Percentiles rank a stretch among this genome's conserved stretches.
Evolutionary conservation across 1,139 yeast genomes (phyloP).

Genomic region (Sugiyamaella pinicola): DNA sequence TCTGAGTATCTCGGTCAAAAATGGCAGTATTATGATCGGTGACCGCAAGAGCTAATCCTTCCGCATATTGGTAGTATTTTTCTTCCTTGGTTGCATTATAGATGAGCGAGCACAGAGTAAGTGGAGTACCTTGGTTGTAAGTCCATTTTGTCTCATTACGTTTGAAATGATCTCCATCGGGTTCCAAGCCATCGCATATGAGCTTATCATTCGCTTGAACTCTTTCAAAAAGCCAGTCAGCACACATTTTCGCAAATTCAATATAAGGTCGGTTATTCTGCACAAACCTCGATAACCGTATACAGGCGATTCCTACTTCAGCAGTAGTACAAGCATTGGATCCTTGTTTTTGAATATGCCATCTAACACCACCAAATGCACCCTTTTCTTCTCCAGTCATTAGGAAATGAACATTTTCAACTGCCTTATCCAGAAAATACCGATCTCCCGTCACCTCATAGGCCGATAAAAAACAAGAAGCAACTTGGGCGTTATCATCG

Average conservation of each 20-base stretch:
- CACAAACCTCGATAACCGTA: slow-evolving; percentile 58
- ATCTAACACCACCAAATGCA: slow-evolving; percentile 53
- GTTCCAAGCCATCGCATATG: slow-evolving; percentile 60
- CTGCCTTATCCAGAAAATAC: slow-evolving; percentile 56
- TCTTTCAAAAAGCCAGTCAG: slow-evolving; percentile 55
- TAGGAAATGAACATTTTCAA: slow-evolving; percentile 61
- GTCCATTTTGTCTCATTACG: slow-evolving; percentile 62
- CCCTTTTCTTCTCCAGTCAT: slow-evolving; percentile 67
- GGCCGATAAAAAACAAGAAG: slow-evolving; percentile 65
- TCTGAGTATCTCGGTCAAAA: slow-evolving; percentile 64
- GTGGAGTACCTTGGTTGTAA: slow-evolving; percentile 69
- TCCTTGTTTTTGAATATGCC: slow-evolving; percentile 66
- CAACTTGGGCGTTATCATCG: slow-evolving; percentile 78
- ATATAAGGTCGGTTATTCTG: slow-evolving; percentile 50
- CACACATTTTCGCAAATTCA: slow-evolving; percentile 57
- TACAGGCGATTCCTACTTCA: slow-evolving; percentile 68
- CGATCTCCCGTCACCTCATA: slow-evolving; percentile 67
- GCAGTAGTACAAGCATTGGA: slow-evolving; percentile 70
- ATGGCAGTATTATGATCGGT: slow-evolving; percentile 58
- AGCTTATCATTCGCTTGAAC: slow-evolving; percentile 58
- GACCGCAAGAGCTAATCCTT: slow-evolving; percentile 61
- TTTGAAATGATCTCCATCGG: slow-evolving; percentile 49
- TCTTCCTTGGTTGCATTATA: slow-evolving; percentile 56
- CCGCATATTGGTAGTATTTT: slow-evolving; percentile 60
- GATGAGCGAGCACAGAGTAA: slow-evolving; percentile 57